phyloP scores from a whole-genome alignment of 148 eudicot species.

The Spergularia marina region DNA sequence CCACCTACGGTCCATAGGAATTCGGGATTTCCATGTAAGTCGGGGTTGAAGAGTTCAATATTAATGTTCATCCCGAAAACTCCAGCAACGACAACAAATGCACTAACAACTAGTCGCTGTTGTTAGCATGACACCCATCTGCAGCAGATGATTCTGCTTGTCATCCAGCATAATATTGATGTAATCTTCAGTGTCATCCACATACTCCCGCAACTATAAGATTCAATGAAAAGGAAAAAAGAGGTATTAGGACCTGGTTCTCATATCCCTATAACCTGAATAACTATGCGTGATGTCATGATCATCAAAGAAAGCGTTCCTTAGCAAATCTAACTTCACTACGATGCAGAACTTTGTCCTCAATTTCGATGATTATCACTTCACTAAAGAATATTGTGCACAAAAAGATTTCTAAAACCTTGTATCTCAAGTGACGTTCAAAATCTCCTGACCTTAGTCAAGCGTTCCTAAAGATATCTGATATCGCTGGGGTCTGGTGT shows the following conservation, averaged over 20 bases:
- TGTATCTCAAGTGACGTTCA: not conserved
- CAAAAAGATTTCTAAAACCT: not conserved
- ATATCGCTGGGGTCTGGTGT: too few relatives aligned
- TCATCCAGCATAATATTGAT: constrained; percentile 97
- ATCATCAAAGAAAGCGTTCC: not conserved
- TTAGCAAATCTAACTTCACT: not conserved
- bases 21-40: constrained; percentile 43
- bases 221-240: constrained; percentile 11
- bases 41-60: constrained; percentile 49
- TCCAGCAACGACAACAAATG: constrained; percentile 87
- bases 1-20: constrained; percentile 94
- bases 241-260: not conserved
- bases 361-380: not conserved
- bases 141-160: constrained; percentile 96
- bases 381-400: not conserved
- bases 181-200: constrained; percentile 98
- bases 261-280: not conserved
- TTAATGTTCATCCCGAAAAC: constrained; percentile 82
- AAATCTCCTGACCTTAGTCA: not conserved
- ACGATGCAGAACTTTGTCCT: not conserved
- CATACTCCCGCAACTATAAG: constrained; percentile 84
- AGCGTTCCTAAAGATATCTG: not conserved
- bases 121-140: constrained; percentile 96
- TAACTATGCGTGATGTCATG: not conserved
- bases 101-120: constrained; percentile 93